These are phyloP conservation scores for Capsicum pubescens DNA, from an alignment of 257 asterid species.

Conservation along the genomic window DNA sequence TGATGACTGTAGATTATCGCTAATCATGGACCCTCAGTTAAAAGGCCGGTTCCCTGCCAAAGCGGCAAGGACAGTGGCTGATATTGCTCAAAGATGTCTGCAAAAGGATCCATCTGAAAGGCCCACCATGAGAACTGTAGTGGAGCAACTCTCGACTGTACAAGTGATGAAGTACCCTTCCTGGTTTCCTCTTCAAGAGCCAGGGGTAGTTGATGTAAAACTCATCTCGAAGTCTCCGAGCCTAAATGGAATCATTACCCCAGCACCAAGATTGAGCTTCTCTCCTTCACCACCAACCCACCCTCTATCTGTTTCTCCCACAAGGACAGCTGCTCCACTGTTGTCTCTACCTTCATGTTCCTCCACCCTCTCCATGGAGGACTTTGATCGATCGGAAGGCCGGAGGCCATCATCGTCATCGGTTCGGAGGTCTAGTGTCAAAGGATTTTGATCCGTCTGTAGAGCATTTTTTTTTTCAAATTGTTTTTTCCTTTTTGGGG, in stretches of 20 bases:
- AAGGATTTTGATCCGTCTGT: constrained; percentile 69
- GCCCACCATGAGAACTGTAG: constrained; percentile 90
- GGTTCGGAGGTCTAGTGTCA: constrained; percentile 65
- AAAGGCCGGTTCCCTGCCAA: constrained; percentile 83
- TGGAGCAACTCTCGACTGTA: constrained; percentile 69
- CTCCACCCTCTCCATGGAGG: constrained; percentile 61
- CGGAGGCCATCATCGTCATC: constrained; percentile 61
- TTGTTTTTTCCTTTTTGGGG: constrained; percentile 1
- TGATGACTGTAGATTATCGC: constrained; percentile 75
- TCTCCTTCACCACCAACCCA: constrained; percentile 59
- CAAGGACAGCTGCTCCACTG: constrained; percentile 48
- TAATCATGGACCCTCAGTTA: constrained; percentile 91
- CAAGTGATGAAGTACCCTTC: constrained; percentile 85
- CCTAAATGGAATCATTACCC: constrained; percentile 66
- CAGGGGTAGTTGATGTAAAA: constrained; percentile 68
- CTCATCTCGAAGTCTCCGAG: constrained; percentile 83
- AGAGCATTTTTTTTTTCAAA: constrained; percentile 40
- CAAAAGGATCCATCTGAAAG: constrained; percentile 86
- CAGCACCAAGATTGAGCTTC: constrained; percentile 52
- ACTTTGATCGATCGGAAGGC: constrained; percentile 60
- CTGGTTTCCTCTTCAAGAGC: constrained; percentile 88
- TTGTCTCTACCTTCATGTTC: constrained; percentile 61
- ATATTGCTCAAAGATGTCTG: constrained; percentile 83
- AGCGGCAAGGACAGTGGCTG: constrained; percentile 85
- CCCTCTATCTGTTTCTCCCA: constrained; percentile 50